Conservation (phyloP, 306 rosid species). For the Canavalia ensiformis region DNA sequence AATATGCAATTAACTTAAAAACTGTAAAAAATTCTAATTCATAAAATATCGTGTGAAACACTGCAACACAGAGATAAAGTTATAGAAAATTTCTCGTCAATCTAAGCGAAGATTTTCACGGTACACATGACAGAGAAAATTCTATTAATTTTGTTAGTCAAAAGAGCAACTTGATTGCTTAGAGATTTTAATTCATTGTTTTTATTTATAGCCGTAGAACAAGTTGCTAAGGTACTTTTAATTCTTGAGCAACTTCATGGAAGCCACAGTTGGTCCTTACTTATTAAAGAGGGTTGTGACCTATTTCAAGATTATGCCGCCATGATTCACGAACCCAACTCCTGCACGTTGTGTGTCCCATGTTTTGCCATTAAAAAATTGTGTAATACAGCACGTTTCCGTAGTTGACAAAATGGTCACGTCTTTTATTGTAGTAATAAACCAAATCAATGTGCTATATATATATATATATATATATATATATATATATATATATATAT, state of each 20-base stretch:
- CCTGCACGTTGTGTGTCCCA: constrained; percentile 17
- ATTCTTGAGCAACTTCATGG: not conserved
- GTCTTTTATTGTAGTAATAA: not conserved
- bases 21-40: no score
- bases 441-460: not conserved
- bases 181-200: not conserved
- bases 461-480: no score
- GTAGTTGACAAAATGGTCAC: constrained; percentile 36
- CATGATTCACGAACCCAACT: constrained; percentile 27
- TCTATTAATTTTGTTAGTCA: not conserved
- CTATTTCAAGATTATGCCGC: constrained; percentile 3
- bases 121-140: not conserved
- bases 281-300: not conserved
- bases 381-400: not conserved
- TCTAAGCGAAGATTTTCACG: no score
- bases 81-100: no score
- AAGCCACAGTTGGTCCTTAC: not conserved
- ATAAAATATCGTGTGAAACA: no score
- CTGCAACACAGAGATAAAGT: no score
- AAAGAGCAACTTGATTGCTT: not conserved
- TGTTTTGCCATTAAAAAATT: not conserved
- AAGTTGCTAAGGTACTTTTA: not conserved
- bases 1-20: no score
- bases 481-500: no score
- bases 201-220: not conserved